Evolutionary conservation across 2,329 filamentous ascomycete species (phyloP).

Genomic region (Sarocladiaceae sp.): DNA sequence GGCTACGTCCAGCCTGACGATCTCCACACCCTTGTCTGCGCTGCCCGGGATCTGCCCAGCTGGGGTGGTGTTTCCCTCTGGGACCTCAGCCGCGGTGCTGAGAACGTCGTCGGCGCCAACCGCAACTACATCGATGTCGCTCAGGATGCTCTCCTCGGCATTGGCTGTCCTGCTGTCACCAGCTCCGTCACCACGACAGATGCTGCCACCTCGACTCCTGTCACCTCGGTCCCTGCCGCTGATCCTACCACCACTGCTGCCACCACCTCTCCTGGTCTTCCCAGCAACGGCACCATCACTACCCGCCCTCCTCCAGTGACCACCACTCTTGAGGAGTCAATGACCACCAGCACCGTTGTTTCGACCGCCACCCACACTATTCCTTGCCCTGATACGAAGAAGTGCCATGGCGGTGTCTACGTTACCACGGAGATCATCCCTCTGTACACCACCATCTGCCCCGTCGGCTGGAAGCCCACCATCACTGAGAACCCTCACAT

Average conservation of each 20-base stretch:
- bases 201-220: slow-evolving; percentile 9
- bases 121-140: slow-evolving; percentile 28
- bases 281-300: slow-evolving; percentile 7
- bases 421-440: slow-evolving; percentile 34
- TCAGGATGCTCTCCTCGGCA: slow-evolving; percentile 24
- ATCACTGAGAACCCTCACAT: slow-evolving; percentile 11
- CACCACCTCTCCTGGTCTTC: slow-evolving; percentile 6
- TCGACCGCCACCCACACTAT: slow-evolving; percentile 31
- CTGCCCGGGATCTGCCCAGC: slow-evolving; percentile 26
- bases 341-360: slow-evolving; percentile 32
- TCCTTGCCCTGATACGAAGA: slow-evolving; percentile 27
- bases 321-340: slow-evolving; percentile 11
- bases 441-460: slow-evolving; percentile 40
- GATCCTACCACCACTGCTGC: slow-evolving; percentile 11
- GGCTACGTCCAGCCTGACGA: slow-evolving; percentile 28
- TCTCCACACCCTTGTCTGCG: slow-evolving; percentile 32
- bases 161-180: slow-evolving; percentile 5
- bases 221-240: slow-evolving; percentile 9
- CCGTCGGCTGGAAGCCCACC: slow-evolving; percentile 17
- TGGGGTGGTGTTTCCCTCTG: slow-evolving; percentile 42
- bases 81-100: slow-evolving; percentile 31
- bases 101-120: slow-evolving; percentile 26
- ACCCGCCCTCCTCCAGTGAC: slow-evolving; percentile 9
- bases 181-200: slow-evolving; percentile 8
- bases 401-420: slow-evolving; percentile 16